Conservation (phyloP, 1,284 basidiomycete species). For the Cutaneotrichosporon cutaneum region DNA sequence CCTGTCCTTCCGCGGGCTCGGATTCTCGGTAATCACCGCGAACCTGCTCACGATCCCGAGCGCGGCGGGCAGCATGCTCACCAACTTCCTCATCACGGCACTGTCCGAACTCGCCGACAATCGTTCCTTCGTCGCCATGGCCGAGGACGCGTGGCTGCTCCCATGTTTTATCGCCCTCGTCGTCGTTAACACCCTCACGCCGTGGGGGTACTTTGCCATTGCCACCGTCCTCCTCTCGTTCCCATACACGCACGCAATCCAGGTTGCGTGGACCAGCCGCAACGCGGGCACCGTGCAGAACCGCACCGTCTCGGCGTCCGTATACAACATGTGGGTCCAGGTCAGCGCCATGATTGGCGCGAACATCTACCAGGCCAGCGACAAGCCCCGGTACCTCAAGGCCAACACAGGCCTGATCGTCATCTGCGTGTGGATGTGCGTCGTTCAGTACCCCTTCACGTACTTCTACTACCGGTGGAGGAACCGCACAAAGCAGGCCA, state of each 20-base stretch:
- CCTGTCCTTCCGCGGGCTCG: constrained; percentile 15
- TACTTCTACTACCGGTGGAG: constrained; percentile 7
- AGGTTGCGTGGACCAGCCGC: constrained; percentile 31
- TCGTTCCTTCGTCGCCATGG: constrained; percentile 23
- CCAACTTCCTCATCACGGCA: constrained; percentile 35
- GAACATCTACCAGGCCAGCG: constrained; percentile 40
- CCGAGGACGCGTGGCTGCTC: constrained; percentile 35
- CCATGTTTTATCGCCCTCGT: constrained; percentile 34
- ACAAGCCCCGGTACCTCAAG: constrained; percentile 37
- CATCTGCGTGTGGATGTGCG: constrained; percentile 19
- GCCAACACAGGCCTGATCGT: constrained; percentile 38
- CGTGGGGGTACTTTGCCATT: constrained; percentile 25
- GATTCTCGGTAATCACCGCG: constrained; percentile 46
- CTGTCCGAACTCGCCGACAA: constrained; percentile 35
- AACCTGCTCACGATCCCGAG: constrained; percentile 47
- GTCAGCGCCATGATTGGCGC: constrained; percentile 35
- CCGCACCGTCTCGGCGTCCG: constrained; percentile 38
- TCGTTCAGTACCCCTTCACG: constrained; percentile 5
- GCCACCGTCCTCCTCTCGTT: constrained; percentile 22
- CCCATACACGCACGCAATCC: constrained; percentile 35
- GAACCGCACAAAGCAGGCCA: constrained; percentile 20
- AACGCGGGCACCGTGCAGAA: constrained; percentile 40
- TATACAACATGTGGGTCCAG: constrained; percentile 47
- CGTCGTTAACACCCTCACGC: constrained; percentile 18
- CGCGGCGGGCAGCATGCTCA: constrained; percentile 38